These are phyloP conservation scores for Nepenthes gracilis DNA, from an alignment of 148 eudicot species.

Conservation along the genomic window DNA sequence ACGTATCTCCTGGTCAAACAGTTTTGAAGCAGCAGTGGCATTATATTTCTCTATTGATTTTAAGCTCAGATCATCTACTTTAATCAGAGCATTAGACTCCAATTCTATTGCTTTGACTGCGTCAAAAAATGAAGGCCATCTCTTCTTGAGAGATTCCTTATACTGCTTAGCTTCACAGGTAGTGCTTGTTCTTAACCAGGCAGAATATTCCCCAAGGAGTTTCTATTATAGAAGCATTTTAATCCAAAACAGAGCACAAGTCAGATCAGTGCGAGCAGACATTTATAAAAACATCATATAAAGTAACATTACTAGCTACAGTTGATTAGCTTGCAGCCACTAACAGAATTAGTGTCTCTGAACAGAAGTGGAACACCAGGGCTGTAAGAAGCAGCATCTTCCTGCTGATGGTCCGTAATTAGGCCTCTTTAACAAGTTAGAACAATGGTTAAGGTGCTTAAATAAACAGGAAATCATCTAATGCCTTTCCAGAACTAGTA, in stretches of 20 bases:
- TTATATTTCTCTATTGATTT: constrained; percentile 51
- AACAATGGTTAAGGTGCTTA: too few relatives aligned
- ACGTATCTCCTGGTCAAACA: constrained; percentile 88
- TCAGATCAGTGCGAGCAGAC: neutral
- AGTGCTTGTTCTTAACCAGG: constrained; percentile 63
- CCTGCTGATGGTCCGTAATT: too few relatives aligned
- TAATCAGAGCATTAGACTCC: constrained; percentile 23
- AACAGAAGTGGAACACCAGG: too few relatives aligned
- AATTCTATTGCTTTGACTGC: constrained; percentile 17
- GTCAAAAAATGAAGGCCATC: constrained; percentile 54
- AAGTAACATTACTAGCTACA: too few relatives aligned
- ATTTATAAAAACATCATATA: neutral
- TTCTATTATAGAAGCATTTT: constrained; percentile 23
- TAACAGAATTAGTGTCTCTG: too few relatives aligned
- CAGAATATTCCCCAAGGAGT: constrained; percentile 47
- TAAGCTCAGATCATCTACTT: constrained; percentile 35
- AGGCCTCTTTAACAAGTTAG: too few relatives aligned
- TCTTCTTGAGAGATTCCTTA: constrained; percentile 55
- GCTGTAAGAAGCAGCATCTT: too few relatives aligned
- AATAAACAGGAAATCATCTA: too few relatives aligned
- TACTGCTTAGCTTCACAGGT: constrained; percentile 44
- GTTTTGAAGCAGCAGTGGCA: constrained; percentile 63
- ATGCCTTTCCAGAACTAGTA: too few relatives aligned
- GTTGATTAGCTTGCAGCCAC: too few relatives aligned
- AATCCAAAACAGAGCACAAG: constrained; percentile 1